Conservation (phyloP, 257 asterid species). For the Solanum rostratum region DNA sequence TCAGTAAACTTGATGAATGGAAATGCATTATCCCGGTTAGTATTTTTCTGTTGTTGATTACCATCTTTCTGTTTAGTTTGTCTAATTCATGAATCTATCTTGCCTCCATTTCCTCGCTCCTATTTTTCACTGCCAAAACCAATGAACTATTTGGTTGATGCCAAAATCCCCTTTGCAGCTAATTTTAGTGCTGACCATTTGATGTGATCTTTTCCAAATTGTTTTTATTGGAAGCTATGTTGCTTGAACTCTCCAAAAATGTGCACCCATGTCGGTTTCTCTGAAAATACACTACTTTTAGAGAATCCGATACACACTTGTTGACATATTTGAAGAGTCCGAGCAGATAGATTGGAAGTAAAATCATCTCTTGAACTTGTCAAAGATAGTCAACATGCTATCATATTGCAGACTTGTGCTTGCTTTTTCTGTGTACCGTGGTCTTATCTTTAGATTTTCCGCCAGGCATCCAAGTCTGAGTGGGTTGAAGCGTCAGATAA, state of each 20-base stretch:
- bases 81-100: background rate
- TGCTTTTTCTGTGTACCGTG: background rate
- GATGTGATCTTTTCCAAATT: background rate
- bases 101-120: background rate
- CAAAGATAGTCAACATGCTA: background rate
- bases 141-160: background rate
- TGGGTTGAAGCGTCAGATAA: slow-evolving; percentile 87
- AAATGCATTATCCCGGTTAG: slow-evolving; percentile 76
- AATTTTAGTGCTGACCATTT: background rate
- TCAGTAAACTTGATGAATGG: slow-evolving; percentile 96
- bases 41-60: background rate
- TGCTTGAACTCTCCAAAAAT: background rate
- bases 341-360: background rate
- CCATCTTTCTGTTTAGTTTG: background rate
- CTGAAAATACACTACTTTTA: background rate
- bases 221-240: background rate
- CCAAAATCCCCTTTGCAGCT: background rate
- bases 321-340: background rate
- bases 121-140: background rate
- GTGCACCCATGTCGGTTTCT: background rate
- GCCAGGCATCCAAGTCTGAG: slow-evolving; percentile 85
- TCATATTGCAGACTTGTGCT: background rate
- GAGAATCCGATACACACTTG: background rate
- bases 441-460: slow-evolving; percentile 4
- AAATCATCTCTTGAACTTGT: background rate